Conservation (phyloP, 1,139 yeast genomes). For the Zhuliangozyma blackwelliae region DNA sequence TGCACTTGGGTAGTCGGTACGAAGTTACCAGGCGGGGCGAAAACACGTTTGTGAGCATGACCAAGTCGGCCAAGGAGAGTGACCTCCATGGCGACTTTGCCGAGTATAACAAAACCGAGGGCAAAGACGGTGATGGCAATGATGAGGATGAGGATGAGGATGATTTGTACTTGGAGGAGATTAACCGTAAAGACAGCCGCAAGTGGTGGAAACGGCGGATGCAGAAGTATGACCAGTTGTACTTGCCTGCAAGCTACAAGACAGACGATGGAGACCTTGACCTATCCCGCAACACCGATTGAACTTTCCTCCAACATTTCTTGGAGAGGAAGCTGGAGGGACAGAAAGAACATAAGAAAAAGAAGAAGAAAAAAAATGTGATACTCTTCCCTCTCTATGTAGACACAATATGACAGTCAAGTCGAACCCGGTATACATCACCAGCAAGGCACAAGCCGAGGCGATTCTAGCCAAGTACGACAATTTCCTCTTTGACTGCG, state of each 20-base stretch:
- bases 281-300: background rate
- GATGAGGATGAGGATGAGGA: conserved; percentile 31
- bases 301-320: no score
- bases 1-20: conserved; percentile 51
- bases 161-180: conserved; percentile 36
- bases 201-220: conserved; percentile 48
- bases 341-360: no score
- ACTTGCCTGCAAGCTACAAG: conserved; percentile 6
- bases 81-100: conserved; percentile 17
- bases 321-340: no score
- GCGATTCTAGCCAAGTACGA: conserved; percentile 62
- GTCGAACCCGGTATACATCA: conserved; percentile 20
- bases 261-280: conserved; percentile 7
- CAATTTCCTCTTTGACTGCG: conserved; percentile 88
- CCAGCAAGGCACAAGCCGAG: conserved; percentile 43
- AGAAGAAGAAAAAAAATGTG: no score
- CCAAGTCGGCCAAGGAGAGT: conserved; percentile 16
- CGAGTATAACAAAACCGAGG: conserved; percentile 5
- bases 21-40: conserved; percentile 15
- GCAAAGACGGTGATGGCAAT: conserved; percentile 5
- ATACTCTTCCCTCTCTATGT: no score
- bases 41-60: conserved; percentile 13
- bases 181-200: conserved; percentile 31
- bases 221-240: conserved; percentile 24
- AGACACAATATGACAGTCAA: conserved; percentile 8